Percentiles rank a stretch among this genome's conserved stretches.
These are phyloP conservation scores for Calonectria hongkongensis DNA, from an alignment of 2,329 filamentous ascomycete species.

Conservation along the genomic window DNA sequence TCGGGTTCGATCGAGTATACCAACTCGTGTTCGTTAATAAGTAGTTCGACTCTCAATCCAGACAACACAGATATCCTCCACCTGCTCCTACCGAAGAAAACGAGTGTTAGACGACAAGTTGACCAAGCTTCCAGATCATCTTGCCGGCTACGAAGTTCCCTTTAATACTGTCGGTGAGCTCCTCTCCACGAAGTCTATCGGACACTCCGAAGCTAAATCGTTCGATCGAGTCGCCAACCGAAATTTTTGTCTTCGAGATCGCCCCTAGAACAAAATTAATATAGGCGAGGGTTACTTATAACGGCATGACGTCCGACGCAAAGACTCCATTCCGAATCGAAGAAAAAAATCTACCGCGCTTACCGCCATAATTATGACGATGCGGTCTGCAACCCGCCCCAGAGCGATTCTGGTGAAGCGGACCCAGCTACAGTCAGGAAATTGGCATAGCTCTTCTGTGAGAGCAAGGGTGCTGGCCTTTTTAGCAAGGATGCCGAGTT, in stretches of 20 bases:
- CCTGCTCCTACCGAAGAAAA: background rate
- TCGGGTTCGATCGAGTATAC: background rate
- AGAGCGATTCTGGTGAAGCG: conserved; percentile 15
- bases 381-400: conserved; percentile 16
- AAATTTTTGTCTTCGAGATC: conserved; percentile 31
- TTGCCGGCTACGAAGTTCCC: conserved; percentile 22
- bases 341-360: conserved; percentile 25
- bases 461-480: conserved; percentile 1
- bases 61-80: background rate
- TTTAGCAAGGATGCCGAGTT: conserved; percentile 32
- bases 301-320: background rate
- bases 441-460: conserved; percentile 23
- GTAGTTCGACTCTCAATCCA: conserved; percentile 15
- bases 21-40: conserved; percentile 15
- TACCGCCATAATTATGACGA: conserved; percentile 19
- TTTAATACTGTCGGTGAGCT: conserved; percentile 24
- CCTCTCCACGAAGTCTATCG: conserved; percentile 21
- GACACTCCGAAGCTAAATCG: background rate
- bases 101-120: conserved; percentile 14
- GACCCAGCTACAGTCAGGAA: conserved; percentile 14
- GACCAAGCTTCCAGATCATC: conserved; percentile 22
- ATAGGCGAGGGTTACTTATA: conserved; percentile 3
- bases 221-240: conserved; percentile 24
- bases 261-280: background rate
- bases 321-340: conserved; percentile 31